Percentiles rank a stretch among this genome's conserved stretches.
Evolutionary conservation across 805 yeast species (phyloP).

Genomic region (Candida khao-thaluensis): DNA sequence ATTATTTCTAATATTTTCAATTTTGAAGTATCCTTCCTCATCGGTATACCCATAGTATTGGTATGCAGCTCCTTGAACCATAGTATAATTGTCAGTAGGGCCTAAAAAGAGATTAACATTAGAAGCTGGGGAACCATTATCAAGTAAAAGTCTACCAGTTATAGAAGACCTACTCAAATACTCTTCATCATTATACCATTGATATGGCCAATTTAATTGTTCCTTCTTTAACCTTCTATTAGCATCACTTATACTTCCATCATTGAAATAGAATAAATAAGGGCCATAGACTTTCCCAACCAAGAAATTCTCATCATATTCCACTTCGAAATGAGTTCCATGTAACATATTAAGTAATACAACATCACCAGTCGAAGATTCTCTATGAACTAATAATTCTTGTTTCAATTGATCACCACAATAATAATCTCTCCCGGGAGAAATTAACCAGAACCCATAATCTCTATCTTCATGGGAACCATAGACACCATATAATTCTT

Average conservation of each 20-base stretch:
- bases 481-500: slow-evolving; percentile 14
- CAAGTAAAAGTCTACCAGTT: slow-evolving; percentile 10
- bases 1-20: slow-evolving; percentile 9
- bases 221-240: slow-evolving; percentile 13
- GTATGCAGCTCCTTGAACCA: slow-evolving; percentile 15
- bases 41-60: slow-evolving; percentile 15
- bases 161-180: slow-evolving; percentile 10
- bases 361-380: slow-evolving; percentile 14
- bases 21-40: slow-evolving; percentile 13
- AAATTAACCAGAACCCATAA: slow-evolving; percentile 14
- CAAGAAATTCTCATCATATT: slow-evolving; percentile 9
- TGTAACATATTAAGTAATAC: slow-evolving; percentile 15
- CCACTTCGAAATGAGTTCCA: slow-evolving; percentile 15
- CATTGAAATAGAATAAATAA: slow-evolving; percentile 13
- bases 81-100: slow-evolving; percentile 11
- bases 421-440: slow-evolving; percentile 14
- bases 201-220: slow-evolving; percentile 14
- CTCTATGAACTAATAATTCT: slow-evolving; percentile 13
- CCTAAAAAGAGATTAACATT: slow-evolving; percentile 13
- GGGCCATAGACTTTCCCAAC: slow-evolving; percentile 13
- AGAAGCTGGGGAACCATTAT: slow-evolving; percentile 11
- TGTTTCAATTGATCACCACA: slow-evolving; percentile 15
- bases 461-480: slow-evolving; percentile 8
- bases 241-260: slow-evolving; percentile 14
- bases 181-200: slow-evolving; percentile 8